Conservation (phyloP, 2,329 filamentous ascomycete species). For the Orbilia blumenaviensis region DNA sequence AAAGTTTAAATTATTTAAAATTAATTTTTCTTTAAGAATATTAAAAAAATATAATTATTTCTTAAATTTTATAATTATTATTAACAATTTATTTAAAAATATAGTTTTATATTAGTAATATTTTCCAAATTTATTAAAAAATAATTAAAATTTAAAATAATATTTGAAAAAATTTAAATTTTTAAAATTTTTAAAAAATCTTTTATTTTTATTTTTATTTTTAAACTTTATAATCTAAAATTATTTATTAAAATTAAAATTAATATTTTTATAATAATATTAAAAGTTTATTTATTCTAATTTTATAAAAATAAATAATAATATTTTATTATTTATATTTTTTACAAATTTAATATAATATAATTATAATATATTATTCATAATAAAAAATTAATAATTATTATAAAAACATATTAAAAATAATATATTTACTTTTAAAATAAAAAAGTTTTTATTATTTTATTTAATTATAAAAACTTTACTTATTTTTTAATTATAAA, state of each 20-base stretch:
- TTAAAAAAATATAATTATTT: slow-evolving; percentile 5
- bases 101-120: too few species aligned
- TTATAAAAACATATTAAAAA: slow-evolving; percentile 16
- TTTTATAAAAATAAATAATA: slow-evolving; percentile 26
- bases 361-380: slow-evolving; percentile 17
- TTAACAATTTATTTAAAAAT: slow-evolving; percentile 26
- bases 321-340: slow-evolving; percentile 7
- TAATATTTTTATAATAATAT: background rate
- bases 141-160: too few species aligned
- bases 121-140: too few species aligned
- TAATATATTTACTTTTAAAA: slow-evolving; percentile 16
- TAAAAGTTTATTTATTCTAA: slow-evolving; percentile 18
- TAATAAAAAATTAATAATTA: slow-evolving; percentile 31
- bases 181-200: background rate
- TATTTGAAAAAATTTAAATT: background rate
- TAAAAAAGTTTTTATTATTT: slow-evolving; percentile 17
- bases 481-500: too few species aligned
- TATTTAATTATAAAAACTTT: slow-evolving; percentile 26
- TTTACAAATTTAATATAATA: slow-evolving; percentile 18
- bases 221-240: background rate
- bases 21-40: slow-evolving; percentile 23
- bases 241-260: background rate
- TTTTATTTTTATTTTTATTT: background rate
- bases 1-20: slow-evolving; percentile 42
- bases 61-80: slow-evolving; percentile 23